Evolutionary conservation across 179 eudicot genomes (phyloP).

Genomic region (Beta lomatogona): DNA sequence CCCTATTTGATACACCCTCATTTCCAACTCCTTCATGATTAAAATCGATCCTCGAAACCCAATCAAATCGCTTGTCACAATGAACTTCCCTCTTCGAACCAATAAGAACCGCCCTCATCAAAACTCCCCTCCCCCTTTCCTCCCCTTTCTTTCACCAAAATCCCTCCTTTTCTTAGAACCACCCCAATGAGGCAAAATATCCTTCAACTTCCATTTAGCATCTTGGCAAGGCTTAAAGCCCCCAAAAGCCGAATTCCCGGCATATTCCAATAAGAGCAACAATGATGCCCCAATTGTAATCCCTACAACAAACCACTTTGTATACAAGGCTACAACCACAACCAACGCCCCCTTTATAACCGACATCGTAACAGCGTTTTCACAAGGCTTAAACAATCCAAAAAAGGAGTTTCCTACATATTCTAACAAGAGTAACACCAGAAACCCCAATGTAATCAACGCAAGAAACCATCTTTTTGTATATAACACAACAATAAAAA

Average conservation of each 20-base stretch:
- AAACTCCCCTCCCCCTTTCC: neutral
- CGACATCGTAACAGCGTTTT: constrained; percentile 29
- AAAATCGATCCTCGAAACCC: neutral
- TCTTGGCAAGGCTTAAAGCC: constrained; percentile 22
- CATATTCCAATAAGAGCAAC: constrained; percentile 29
- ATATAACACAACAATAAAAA: constrained; percentile 14
- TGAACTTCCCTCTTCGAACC: neutral
- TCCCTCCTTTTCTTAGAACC: neutral
- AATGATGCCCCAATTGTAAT: constrained; percentile 47
- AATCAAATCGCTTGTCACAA: neutral
- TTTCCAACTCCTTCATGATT: neutral
- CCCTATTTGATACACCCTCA: neutral
- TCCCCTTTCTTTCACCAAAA: neutral
- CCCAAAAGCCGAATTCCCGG: neutral
- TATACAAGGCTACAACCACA: constrained; percentile 44
- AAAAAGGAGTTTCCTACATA: constrained; percentile 28
- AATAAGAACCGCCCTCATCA: neutral
- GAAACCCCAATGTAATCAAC: constrained; percentile 20
- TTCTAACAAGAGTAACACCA: constrained; percentile 33
- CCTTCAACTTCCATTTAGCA: constrained; percentile 5
- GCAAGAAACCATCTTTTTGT: constrained; percentile 24
- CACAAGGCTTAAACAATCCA: constrained; percentile 25
- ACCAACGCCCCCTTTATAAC: constrained; percentile 19
- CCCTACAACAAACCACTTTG: constrained; percentile 45
- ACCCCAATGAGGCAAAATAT: neutral